These are phyloP conservation scores for Stephania yunnanensis DNA, from an alignment of 164 flowering plant genomes.

Conservation along the genomic window DNA sequence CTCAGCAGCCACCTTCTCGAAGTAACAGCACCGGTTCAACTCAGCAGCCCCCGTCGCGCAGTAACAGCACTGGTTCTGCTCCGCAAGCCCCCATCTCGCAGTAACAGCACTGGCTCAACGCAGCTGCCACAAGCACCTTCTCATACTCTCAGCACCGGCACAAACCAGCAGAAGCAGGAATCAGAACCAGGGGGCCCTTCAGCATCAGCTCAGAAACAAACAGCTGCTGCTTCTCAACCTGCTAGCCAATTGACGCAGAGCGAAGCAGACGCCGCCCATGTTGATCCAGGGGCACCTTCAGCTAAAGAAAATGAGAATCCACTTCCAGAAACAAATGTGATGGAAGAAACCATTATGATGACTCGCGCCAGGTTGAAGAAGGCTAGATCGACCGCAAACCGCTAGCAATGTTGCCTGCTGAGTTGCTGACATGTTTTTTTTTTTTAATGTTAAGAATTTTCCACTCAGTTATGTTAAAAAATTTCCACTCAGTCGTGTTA, in stretches of 20 bases:
- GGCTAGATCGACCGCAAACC: conserved; percentile 29
- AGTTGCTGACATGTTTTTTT: neutral
- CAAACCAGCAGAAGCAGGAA: conserved; percentile 21
- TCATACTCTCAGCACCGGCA: conserved; percentile 36
- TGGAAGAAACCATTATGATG: conserved; percentile 54
- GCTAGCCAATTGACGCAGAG: conserved; percentile 21
- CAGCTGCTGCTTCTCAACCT: conserved; percentile 18
- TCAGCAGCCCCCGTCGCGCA: neutral
- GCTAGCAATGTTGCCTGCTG: neutral
- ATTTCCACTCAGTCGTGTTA: neutral
- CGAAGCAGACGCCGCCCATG: conserved; percentile 29
- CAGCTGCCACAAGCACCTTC: conserved; percentile 34
- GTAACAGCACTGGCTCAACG: neutral
- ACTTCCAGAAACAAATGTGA: conserved; percentile 34
- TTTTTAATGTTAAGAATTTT: neutral
- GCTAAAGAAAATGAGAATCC: conserved; percentile 29
- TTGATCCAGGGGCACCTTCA: conserved; percentile 29
- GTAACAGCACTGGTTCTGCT: neutral
- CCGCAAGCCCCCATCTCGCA: conserved; percentile 1
- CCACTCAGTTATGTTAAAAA: too few species aligned
- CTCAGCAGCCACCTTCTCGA: neutral
- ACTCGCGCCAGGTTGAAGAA: conserved; percentile 65
- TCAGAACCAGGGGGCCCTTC: conserved; percentile 26
- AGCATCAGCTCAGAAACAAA: conserved; percentile 22
- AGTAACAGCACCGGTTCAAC: neutral